phyloP scores from a whole-genome alignment of 352 stramenopile genomes.

The Phytophthora sojae region DNA sequence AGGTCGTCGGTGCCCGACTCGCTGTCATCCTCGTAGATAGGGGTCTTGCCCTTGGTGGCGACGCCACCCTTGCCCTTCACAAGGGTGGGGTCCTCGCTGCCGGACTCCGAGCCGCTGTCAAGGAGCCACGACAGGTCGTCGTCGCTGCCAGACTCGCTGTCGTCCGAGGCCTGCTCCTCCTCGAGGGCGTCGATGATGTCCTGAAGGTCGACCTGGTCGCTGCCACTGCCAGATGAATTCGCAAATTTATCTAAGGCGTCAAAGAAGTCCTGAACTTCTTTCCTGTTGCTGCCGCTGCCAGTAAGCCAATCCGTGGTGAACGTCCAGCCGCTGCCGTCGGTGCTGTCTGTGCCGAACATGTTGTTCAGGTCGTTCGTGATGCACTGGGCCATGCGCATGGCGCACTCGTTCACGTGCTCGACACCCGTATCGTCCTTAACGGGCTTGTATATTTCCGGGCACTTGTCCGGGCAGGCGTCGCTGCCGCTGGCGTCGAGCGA shows the following conservation, averaged over 20 bases:
- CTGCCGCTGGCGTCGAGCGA: slow-evolving; percentile 18
- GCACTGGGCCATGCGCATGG: slow-evolving; percentile 29
- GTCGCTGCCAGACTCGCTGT: slow-evolving; percentile 22
- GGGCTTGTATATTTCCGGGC: slow-evolving; percentile 37
- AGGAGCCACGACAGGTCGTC: slow-evolving; percentile 22
- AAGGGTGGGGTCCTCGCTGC: slow-evolving; percentile 7
- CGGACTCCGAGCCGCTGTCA: slow-evolving; percentile 12
- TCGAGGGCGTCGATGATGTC: slow-evolving; percentile 32
- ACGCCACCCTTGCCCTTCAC: slow-evolving; percentile 2
- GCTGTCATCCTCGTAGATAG: background rate
- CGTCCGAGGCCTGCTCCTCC: background rate
- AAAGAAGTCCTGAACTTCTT: too few relatives aligned
- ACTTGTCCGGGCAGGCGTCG: slow-evolving; percentile 28
- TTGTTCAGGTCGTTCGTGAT: too few relatives aligned
- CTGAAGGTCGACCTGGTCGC: slow-evolving; percentile 29
- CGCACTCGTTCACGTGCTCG: slow-evolving; percentile 42
- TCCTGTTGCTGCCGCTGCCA: slow-evolving; percentile 31
- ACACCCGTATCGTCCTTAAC: slow-evolving; percentile 32
- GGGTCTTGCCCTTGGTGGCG: slow-evolving; percentile 3
- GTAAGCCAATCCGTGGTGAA: slow-evolving; percentile 33
- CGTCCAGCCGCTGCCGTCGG: slow-evolving; percentile 12
- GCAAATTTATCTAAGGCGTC: too few relatives aligned
- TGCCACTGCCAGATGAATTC: slow-evolving; percentile 32
- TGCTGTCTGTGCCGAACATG: slow-evolving; percentile 31
- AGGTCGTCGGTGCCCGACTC: background rate